Conservation (phyloP, 306 rosid genomes). For the Fragaria nilgerrensis region DNA sequence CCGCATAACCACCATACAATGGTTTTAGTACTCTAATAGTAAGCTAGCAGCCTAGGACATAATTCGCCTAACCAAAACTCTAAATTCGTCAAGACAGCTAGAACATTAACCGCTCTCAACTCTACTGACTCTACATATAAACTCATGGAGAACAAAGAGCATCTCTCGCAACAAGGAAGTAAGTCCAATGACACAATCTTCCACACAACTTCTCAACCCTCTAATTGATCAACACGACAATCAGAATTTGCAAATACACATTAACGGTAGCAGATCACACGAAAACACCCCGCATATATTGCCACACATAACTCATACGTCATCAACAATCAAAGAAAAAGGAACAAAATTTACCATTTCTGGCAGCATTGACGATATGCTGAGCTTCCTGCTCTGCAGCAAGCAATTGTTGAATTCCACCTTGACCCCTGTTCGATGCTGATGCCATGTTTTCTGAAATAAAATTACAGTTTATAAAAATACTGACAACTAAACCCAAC, state of each 20-base stretch:
- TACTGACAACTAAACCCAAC: slow-evolving; percentile 5
- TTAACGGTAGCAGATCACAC: not conserved
- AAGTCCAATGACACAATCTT: not conserved
- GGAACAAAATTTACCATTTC: slow-evolving; percentile 51
- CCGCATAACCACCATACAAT: not conserved
- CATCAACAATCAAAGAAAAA: slow-evolving; percentile 6
- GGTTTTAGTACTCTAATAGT: not conserved
- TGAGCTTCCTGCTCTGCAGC: slow-evolving; percentile 98
- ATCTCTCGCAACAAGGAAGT: not conserved
- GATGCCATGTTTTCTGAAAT: slow-evolving; percentile 66
- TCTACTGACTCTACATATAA: not conserved
- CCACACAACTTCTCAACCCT: not conserved
- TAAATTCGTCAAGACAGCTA: not conserved
- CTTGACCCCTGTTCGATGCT: slow-evolving; percentile 77
- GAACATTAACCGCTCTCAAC: not conserved
- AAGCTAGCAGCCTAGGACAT: not conserved
- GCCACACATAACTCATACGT: not conserved
- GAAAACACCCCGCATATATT: not conserved
- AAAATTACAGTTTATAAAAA: slow-evolving; percentile 3
- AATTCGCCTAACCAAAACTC: not conserved
- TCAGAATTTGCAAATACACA: not conserved
- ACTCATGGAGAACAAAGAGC: not conserved
- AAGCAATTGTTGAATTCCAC: slow-evolving; percentile 95
- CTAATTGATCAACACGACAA: not conserved
- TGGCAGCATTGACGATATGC: slow-evolving; percentile 86